These are phyloP conservation scores for Tarenaya hassleriana DNA, from an alignment of 345 rosid species.

Conservation along the genomic window DNA sequence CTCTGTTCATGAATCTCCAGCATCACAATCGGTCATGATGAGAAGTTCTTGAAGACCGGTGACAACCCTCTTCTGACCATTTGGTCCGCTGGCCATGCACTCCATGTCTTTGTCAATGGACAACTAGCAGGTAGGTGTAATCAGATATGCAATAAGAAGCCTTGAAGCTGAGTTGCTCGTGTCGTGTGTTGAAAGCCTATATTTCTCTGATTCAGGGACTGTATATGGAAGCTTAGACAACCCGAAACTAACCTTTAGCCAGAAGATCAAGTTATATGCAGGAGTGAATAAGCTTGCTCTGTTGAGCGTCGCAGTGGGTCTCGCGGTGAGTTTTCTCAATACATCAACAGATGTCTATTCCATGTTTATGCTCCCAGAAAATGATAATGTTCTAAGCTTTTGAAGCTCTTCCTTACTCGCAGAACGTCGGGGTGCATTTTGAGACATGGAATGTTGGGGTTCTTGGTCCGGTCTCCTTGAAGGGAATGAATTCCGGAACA, in stretches of 20 bases:
- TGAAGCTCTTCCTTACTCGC: constrained; percentile 18
- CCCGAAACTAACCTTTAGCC: constrained; percentile 59
- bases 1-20: constrained; percentile 29
- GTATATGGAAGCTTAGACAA: constrained; percentile 52
- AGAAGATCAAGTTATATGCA: constrained; percentile 57
- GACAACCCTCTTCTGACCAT: constrained; percentile 53
- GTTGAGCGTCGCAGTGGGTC: constrained; percentile 72
- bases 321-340: constrained; percentile 57
- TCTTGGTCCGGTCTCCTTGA: constrained; percentile 69
- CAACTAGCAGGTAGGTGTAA: constrained; percentile 74
- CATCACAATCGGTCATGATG: constrained; percentile 45
- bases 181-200: background rate
- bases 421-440: constrained; percentile 83
- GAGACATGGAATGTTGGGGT: constrained; percentile 86
- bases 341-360: background rate
- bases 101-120: constrained; percentile 69
- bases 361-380: background rate
- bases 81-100: constrained; percentile 76
- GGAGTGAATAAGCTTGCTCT: constrained; percentile 79
- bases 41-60: constrained; percentile 62
- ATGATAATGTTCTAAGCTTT: background rate
- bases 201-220: constrained; percentile 43
- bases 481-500: constrained; percentile 70
- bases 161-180: background rate
- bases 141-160: constrained; percentile 2